Percentiles rank a stretch among this genome's conserved stretches.
Conservation (phyloP, 202 grass and related monocot species). For the Eragrostis tef region DNA sequence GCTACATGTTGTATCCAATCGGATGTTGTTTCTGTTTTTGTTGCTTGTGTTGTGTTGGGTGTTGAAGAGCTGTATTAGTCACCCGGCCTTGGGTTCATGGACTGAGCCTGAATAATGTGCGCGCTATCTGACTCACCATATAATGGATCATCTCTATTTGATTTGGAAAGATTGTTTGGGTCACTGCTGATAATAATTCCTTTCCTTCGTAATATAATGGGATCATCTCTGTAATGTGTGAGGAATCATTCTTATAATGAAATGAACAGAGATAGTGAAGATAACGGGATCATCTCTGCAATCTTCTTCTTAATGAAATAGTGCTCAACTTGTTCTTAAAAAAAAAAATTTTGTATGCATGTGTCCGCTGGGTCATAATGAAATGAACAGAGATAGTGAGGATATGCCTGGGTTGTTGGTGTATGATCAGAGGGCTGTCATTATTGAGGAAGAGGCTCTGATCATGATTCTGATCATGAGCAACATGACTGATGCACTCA, state of each 20-base stretch:
- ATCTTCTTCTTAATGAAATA: too few relatives aligned
- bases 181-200: too few relatives aligned
- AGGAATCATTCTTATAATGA: too few relatives aligned
- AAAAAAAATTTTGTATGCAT: too few relatives aligned
- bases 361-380: not conserved
- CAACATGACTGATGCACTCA: too few relatives aligned
- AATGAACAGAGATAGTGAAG: too few relatives aligned
- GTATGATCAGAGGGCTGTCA: too few relatives aligned
- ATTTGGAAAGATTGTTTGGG: not conserved
- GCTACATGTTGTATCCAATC: constrained; percentile 3
- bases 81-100: not conserved
- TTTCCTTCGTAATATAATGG: too few relatives aligned
- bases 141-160: constrained; percentile 20
- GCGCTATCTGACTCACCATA: not conserved
- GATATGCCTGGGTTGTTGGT: not conserved
- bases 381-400: not conserved
- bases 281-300: too few relatives aligned
- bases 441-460: too few relatives aligned
- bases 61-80: not conserved
- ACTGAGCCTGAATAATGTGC: constrained; percentile 40
- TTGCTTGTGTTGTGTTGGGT: constrained; percentile 14
- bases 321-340: too few relatives aligned
- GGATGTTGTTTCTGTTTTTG: constrained; percentile 12
- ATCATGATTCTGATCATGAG: too few relatives aligned
- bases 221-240: not conserved